Conservation (phyloP, 2,329 filamentous ascomycete genomes). For the Ophiostoma quercus region DNA sequence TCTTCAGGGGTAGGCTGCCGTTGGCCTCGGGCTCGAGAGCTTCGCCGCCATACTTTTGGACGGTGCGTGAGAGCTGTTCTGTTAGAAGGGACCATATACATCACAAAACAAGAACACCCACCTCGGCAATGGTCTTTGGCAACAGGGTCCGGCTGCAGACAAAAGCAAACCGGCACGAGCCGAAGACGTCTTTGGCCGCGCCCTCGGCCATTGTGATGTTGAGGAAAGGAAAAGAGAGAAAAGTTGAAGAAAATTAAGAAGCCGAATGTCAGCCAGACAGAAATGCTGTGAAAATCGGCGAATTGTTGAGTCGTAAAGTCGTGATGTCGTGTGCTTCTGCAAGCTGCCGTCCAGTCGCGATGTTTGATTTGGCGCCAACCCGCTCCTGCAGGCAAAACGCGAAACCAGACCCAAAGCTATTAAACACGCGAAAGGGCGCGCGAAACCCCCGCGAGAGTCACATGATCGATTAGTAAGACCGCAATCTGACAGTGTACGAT, state of each 20-base stretch:
- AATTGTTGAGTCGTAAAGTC: not conserved
- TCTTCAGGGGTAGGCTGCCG: constrained; percentile 44
- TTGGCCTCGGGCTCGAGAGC: constrained; percentile 45
- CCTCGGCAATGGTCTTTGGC: constrained; percentile 40
- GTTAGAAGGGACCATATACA: constrained; percentile 4
- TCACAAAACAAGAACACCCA: constrained; percentile 28
- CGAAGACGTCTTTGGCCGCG: constrained; percentile 38
- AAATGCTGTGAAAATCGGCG: not conserved
- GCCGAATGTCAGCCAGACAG: not conserved
- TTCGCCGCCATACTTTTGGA: constrained; percentile 47
- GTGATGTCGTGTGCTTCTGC: constrained; percentile 3
- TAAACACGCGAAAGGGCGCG: constrained; percentile 19
- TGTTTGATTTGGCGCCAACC: constrained; percentile 11
- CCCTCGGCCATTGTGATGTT: constrained; percentile 28
- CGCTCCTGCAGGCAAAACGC: constrained; percentile 18
- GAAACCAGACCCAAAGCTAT: constrained; percentile 18
- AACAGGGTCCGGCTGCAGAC: constrained; percentile 41
- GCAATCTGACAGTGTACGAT: too few species aligned
- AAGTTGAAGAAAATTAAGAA: not conserved
- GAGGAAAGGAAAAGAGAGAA: not conserved
- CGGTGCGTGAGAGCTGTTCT: constrained; percentile 39
- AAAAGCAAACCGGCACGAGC: constrained; percentile 43
- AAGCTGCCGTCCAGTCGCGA: constrained; percentile 15
- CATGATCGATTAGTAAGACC: constrained; percentile 12
- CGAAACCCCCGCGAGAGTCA: constrained; percentile 29